A percentile compares a stretch with the other conserved stretches of the same genome.
phyloP scores from a whole-genome alignment of 495 filamentous ascomycete species.

The Penicillium fimorum region DNA sequence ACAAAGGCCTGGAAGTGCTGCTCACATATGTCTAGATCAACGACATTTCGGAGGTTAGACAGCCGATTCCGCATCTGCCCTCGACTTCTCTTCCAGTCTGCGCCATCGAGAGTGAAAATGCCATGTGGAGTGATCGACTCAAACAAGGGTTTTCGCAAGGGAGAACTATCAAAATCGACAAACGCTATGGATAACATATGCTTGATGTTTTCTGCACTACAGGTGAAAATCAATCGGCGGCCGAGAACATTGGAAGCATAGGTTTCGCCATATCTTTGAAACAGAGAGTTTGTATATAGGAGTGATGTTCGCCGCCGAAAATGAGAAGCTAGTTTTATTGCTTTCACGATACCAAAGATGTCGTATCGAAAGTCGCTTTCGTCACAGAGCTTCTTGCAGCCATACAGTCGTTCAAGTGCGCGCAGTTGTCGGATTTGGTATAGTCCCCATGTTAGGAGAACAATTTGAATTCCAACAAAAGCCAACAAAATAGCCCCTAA shows the following conservation, averaged over 20 bases:
- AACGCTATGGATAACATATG: constrained; percentile 16
- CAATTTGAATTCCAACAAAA: neutral
- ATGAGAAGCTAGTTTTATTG: constrained; percentile 2
- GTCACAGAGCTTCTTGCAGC: neutral
- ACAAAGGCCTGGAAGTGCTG: constrained; percentile 1
- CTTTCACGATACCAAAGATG: constrained; percentile 1
- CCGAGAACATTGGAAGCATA: constrained; percentile 18
- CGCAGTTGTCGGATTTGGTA: neutral
- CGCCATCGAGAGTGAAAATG: constrained; percentile 21
- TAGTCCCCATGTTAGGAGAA: neutral
- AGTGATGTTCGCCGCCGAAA: constrained; percentile 12
- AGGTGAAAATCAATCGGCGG: constrained; percentile 17
- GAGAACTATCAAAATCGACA: constrained; percentile 21
- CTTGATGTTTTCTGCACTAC: constrained; percentile 18
- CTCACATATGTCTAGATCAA: constrained; percentile 16
- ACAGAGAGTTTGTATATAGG: constrained; percentile 10
- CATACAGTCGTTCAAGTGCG: neutral
- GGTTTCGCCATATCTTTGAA: constrained; percentile 17
- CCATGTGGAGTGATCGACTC: constrained; percentile 21
- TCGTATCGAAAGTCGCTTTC: constrained; percentile 4
- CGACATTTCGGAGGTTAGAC: constrained; percentile 13
- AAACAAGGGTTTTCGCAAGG: constrained; percentile 17
- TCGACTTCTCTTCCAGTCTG: constrained; percentile 16
- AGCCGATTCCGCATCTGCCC: constrained; percentile 14
- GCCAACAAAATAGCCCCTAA: neutral